phyloP scores from a whole-genome alignment of 2,329 filamentous ascomycete species.

The Monilinia aucupariae region DNA sequence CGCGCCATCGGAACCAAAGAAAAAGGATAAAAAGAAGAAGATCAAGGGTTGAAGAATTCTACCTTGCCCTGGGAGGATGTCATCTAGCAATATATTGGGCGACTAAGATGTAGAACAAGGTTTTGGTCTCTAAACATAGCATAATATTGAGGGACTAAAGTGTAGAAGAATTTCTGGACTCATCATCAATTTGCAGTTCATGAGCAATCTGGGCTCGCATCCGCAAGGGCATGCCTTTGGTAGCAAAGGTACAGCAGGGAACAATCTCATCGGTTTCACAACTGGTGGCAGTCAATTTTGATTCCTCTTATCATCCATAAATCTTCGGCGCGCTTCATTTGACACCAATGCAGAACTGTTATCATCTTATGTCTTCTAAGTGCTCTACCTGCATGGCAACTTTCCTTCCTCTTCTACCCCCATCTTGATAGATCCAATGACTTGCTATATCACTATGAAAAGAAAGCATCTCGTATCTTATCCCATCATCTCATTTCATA shows the following conservation, averaged over 20 bases:
- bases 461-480: neutral
- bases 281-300: neutral
- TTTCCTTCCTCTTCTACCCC: neutral
- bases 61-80: neutral
- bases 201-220: neutral
- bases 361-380: neutral
- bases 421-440: neutral
- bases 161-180: neutral
- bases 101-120: neutral
- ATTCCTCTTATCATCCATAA: neutral
- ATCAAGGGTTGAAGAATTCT: constrained; percentile 24
- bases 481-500: neutral
- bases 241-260: constrained; percentile 11
- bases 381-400: neutral
- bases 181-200: neutral
- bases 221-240: constrained; percentile 16
- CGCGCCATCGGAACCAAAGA: constrained; percentile 40
- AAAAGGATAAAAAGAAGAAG: constrained; percentile 41
- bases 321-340: neutral
- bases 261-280: neutral
- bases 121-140: neutral
- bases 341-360: neutral
- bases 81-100: neutral
- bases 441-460: neutral
- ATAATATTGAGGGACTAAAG: neutral